phyloP scores from a whole-genome alignment of 129 eudicot species.

The Lactuca saligna region DNA sequence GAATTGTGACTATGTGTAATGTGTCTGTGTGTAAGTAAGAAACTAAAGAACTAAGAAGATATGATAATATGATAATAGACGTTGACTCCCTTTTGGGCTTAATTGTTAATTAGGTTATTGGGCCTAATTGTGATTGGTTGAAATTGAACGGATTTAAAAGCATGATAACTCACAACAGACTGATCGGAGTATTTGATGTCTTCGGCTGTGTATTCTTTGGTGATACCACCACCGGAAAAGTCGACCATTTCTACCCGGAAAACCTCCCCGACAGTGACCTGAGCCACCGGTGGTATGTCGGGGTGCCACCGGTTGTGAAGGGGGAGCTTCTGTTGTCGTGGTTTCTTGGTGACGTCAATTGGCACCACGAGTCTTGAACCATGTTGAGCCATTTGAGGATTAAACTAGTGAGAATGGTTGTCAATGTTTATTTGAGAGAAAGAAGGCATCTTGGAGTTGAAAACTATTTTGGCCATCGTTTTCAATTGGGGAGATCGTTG shows the following conservation, averaged over 20 bases:
- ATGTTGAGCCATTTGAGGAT: constrained; percentile 42
- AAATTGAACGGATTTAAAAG: not conserved
- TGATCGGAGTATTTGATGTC: constrained; percentile 65
- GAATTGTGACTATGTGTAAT: not conserved
- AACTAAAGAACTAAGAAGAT: not conserved
- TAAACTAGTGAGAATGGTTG: constrained; percentile 5
- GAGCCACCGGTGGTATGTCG: constrained; percentile 68
- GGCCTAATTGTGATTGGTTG: not conserved
- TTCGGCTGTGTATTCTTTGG: constrained; percentile 58
- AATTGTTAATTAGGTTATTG: not conserved
- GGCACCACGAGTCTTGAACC: constrained; percentile 61
- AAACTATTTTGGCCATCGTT: constrained; percentile 29
- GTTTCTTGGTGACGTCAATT: constrained; percentile 71
- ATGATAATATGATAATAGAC: not conserved
- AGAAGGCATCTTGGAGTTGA: constrained; percentile 9
- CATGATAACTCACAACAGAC: constrained; percentile 59
- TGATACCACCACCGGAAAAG: constrained; percentile 63
- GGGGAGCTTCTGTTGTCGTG: constrained; percentile 68
- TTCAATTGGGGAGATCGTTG: constrained; percentile 28
- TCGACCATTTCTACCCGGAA: constrained; percentile 94
- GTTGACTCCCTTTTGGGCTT: not conserved
- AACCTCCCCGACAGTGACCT: constrained; percentile 59
- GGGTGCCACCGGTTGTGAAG: constrained; percentile 96
- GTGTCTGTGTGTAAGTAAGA: constrained; percentile 2
- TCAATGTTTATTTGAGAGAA: not conserved